Base-by-base conservation (phyloP, 768 basidiomycete species). In the Tricholoma matsutake region DNA sequence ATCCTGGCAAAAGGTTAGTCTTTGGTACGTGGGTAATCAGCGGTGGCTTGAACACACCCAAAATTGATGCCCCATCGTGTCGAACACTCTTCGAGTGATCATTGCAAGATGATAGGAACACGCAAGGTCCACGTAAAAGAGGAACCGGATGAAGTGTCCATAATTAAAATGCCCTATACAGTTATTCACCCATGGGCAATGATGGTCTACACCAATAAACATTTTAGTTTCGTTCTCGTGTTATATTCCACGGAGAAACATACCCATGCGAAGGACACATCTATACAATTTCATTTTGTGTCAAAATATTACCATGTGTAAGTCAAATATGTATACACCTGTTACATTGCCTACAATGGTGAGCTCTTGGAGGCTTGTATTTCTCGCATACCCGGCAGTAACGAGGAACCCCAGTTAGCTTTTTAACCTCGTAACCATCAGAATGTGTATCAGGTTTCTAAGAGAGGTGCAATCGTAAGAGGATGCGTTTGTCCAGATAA, bases 151-250 rank as follows among this genome's bases (percentile, higher is more conserved):
- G 67, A 94, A 94, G 73, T 92, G 83, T 1, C 89, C 90, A 64
- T 97, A 88, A 72, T 98, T 99, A 76, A 81, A 85, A 72, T 94
- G 89, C 0, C 97, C 97, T 63, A 99, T 90, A 69, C 96, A 96
- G 67, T 95, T 98, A 72, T 94, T 89, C 32, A 94, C 86, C 94
- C 92, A 96, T 6, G 92, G 93, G 71, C 92, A 94, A 69, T 94
- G 92, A 68, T 94, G 92, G 71, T 94, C 92, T 93, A 62, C 18
- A 16, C 43, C 64, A 37, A 49, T 34, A 20, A 58, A 25, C 62
- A 25, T 69, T 61, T 58, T 56, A 43, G 53, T 41, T 11, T 35
- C 13, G 43, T 54, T 9, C 55, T 22, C 16, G 22, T 11, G 55
- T 28, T 29, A 11, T 18, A 47, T 20, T 51, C 13, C 6, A 31